phyloP scores from a whole-genome alignment of 257 asterid genomes.

The Nemophila menziesii region DNA sequence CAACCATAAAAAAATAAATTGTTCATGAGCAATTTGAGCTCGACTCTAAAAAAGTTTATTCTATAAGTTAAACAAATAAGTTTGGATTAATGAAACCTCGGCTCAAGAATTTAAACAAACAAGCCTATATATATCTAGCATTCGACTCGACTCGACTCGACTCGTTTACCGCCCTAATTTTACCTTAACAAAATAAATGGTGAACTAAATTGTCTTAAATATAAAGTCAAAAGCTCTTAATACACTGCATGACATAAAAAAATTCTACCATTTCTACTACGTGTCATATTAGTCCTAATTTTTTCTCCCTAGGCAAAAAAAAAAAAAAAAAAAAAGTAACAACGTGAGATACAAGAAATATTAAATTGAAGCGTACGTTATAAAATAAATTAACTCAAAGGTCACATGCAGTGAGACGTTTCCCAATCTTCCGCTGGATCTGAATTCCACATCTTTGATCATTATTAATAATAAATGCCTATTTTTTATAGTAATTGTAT shows the following conservation, averaged over 20 bases:
- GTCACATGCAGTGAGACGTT: not conserved
- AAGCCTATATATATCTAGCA: no score
- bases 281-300: not conserved
- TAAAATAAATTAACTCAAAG: not conserved
- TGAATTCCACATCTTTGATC: not conserved
- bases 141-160: no score
- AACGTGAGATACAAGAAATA: not conserved
- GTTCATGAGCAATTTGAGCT: no score
- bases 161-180: no score
- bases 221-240: not conserved
- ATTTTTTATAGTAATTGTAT: not conserved
- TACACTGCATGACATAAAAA: not conserved
- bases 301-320: not conserved
- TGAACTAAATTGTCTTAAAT: no score
- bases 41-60: no score
- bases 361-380: not conserved
- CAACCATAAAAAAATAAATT: no score
- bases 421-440: not conserved
- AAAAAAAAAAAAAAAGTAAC: not conserved
- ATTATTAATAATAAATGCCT: not conserved
- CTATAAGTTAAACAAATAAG: no score
- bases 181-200: no score
- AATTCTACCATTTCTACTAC: not conserved
- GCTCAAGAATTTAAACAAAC: no score
- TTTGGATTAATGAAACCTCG: no score